Evolutionary conservation across 1,284 basidiomycete species (phyloP).

Genomic region (Vanrija pseudolonga): DNA sequence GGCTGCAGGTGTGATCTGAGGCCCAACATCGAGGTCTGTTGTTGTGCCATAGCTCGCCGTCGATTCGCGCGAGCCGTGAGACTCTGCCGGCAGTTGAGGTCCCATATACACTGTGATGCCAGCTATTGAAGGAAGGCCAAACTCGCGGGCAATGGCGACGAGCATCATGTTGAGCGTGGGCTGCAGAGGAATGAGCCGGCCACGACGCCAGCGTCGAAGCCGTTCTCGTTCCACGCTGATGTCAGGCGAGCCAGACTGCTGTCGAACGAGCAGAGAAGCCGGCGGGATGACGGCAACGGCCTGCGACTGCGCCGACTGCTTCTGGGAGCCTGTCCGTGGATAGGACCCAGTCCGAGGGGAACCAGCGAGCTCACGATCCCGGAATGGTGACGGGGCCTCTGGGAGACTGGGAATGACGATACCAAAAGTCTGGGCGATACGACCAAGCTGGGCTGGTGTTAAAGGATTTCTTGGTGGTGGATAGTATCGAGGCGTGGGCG

Average conservation of each 20-base stretch:
- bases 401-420: slow-evolving; percentile 37
- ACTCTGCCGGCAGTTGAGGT: not conserved
- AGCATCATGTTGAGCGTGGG: slow-evolving; percentile 45
- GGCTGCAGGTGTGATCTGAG: slow-evolving; percentile 30
- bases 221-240: slow-evolving; percentile 17
- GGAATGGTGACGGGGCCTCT: not conserved
- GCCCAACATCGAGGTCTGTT: slow-evolving; percentile 28
- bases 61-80: not conserved
- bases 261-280: slow-evolving; percentile 17
- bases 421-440: slow-evolving; percentile 46
- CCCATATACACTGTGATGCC: slow-evolving; percentile 44
- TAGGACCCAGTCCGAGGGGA: not conserved
- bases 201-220: slow-evolving; percentile 34
- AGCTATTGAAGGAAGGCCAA: slow-evolving; percentile 39
- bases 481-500: slow-evolving; percentile 17
- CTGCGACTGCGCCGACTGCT: slow-evolving; percentile 14
- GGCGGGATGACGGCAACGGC: slow-evolving; percentile 45
- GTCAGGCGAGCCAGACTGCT: not conserved
- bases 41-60: not conserved
- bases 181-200: slow-evolving; percentile 41
- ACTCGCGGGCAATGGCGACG: slow-evolving; percentile 45
- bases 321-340: not conserved
- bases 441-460: slow-evolving; percentile 35
- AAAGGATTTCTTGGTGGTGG: slow-evolving; percentile 37
- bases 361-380: not conserved